Conservation (phyloP, 2,329 filamentous ascomycete species). For the Fusarium coicis region DNA sequence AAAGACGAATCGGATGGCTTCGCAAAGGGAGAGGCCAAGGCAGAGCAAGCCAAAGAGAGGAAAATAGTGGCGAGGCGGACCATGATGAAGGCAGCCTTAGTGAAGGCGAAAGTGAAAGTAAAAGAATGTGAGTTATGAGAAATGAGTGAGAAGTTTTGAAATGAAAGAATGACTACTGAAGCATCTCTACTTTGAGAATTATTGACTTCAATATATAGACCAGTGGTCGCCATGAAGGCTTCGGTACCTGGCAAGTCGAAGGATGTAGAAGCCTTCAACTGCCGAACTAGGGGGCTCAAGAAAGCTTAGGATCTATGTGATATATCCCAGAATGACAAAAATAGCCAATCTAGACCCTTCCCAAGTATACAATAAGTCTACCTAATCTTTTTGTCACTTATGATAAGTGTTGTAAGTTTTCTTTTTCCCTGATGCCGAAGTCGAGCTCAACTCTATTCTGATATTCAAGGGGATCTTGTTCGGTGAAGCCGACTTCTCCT, state of each 20-base stretch:
- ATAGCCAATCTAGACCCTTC: neutral
- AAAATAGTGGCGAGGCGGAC: neutral
- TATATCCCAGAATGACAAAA: neutral
- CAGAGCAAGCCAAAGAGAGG: neutral
- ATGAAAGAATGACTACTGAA: neutral
- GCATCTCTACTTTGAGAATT: fast-evolving
- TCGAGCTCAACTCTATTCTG: neutral
- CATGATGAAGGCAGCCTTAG: neutral
- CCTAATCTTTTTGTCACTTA: neutral
- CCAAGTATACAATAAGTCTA: fast-evolving
- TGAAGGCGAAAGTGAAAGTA: neutral
- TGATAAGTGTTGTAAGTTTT: no score
- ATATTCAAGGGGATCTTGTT: neutral
- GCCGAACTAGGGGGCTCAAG: neutral
- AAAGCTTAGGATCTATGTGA: neutral
- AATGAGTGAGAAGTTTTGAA: neutral
- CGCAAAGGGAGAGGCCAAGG: neutral
- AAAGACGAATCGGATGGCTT: neutral
- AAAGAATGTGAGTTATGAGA: neutral
- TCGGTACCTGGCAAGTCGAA: fast-evolving
- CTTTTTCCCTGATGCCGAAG: neutral
- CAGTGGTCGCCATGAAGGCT: neutral
- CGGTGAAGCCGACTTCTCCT: neutral
- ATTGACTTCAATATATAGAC: neutral
- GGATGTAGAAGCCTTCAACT: neutral